Percentiles rank a stretch among this genome's conserved stretches.
Evolutionary conservation across 1,284 basidiomycete genomes (phyloP).

Genomic region (Pyrrhoderma lamaoense): DNA sequence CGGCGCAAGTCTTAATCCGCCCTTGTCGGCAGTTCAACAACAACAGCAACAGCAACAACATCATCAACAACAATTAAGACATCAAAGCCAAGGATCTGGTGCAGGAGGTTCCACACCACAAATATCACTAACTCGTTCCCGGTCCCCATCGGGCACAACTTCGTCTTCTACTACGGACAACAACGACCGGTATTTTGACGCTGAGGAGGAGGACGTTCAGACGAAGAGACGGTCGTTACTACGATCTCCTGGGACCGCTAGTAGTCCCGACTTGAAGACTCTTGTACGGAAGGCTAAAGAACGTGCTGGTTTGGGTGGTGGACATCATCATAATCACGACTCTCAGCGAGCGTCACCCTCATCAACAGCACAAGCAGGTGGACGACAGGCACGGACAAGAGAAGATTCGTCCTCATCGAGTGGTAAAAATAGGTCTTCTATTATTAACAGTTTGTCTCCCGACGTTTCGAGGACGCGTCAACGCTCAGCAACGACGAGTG

Average conservation of each 20-base stretch:
- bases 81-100: too few species aligned
- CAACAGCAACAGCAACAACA: too few species aligned
- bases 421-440: not conserved
- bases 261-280: conserved; percentile 82
- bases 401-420: too few species aligned
- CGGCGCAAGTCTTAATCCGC: not conserved
- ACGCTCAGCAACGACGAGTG: conserved; percentile 30
- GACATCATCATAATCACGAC: not conserved
- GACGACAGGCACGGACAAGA: too few species aligned
- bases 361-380: not conserved
- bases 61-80: too few species aligned
- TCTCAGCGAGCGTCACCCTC: too few species aligned
- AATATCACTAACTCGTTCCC: conserved; percentile 23
- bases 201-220: conserved; percentile 61
- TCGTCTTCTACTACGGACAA: conserved; percentile 29
- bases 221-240: conserved; percentile 79
- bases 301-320: conserved; percentile 32
- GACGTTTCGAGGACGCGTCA: conserved; percentile 24
- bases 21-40: too few species aligned
- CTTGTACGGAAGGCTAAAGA: conserved; percentile 75
- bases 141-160: conserved; percentile 33
- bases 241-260: conserved; percentile 79
- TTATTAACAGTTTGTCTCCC: conserved; percentile 13
- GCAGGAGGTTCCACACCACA: conserved; percentile 3
- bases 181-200: conserved; percentile 57